Evolutionary conservation across 75 land plant species (phyloP), one percentile per base, ranked within the genome.

Genomic region (Selaginella tamariscina): DNA sequence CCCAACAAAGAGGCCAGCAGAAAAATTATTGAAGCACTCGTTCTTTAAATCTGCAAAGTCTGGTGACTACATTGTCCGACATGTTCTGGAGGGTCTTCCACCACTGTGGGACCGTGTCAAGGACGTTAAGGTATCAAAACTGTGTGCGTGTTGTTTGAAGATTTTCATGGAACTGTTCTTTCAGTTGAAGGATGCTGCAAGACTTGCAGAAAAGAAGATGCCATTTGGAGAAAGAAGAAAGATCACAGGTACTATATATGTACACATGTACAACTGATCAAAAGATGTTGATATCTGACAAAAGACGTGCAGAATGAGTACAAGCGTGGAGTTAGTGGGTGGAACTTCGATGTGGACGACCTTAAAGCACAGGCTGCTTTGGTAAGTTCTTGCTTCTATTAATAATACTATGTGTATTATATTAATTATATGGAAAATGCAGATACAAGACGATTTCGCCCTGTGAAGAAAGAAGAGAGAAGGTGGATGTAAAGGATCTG

Each of bases 391-490:
- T n/a, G n/a, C n/a, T n/a, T n/a, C n/a, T n/a, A n/a, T n/a, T 5
- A 39, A 39, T 39, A 15, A 39, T 15, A 39, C 11, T 39, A 39
- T 39, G 49, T 5, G 5, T 39, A 39, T 39, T 39, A 39, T 39
- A 5, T 39, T 39, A 15, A 39, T 15, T 15, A 39, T 5, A 5
- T 39, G 5, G 49, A 39, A 5, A 39, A 39, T 39, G 49, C 79
- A 89, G 94, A 82, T 87, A 57, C 87, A 79, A 70, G 95, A 89
- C 67, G 70, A 86, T 22, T 82, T 77, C 27, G 32, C 33, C 29
- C 57, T 22, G 32, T 72, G 0, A 81, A 71, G 39, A 62, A 56
- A 62, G 68, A 57, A 68, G 65, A 54, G 24, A 81, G n/a, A n/a
- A n/a, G n/a, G n/a, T n/a, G n/a, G n/a, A n/a, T n/a, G n/a, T n/a